These are phyloP conservation scores for Didymella pinodella DNA, from an alignment of 2,329 filamentous ascomycete genomes.

Conservation along the genomic window DNA sequence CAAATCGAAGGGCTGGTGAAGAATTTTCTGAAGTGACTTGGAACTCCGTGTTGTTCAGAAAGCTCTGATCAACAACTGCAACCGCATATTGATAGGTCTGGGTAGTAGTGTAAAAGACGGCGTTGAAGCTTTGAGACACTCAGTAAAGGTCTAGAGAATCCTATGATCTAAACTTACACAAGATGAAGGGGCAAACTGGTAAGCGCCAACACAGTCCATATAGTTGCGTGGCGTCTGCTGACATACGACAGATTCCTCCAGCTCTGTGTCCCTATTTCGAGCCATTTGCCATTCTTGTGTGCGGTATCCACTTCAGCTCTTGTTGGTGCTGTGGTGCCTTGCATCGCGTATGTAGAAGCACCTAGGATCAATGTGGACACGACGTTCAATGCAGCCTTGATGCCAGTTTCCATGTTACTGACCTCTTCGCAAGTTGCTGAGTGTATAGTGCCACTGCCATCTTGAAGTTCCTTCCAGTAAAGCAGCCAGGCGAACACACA, in stretches of 20 bases:
- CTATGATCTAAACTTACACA: conserved; percentile 16
- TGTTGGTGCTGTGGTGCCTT: conserved; percentile 32
- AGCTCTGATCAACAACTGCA: conserved; percentile 21
- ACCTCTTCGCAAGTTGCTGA: conserved; percentile 31
- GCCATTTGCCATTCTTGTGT: conserved; percentile 36
- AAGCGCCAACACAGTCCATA: conserved; percentile 23
- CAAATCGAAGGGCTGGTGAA: conserved; percentile 18
- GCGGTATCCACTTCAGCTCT: conserved; percentile 31
- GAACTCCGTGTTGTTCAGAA: conserved; percentile 16
- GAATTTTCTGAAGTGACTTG: conserved; percentile 20
- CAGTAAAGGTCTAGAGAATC: neutral
- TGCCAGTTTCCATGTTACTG: conserved; percentile 16
- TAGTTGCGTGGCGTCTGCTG: conserved; percentile 18
- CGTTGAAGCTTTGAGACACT: conserved; percentile 20
- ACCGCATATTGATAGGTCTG: conserved; percentile 31
- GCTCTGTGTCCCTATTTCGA: conserved; percentile 30
- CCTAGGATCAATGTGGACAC: conserved; percentile 45
- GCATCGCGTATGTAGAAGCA: conserved; percentile 34
- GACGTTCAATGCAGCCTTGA: conserved; percentile 59
- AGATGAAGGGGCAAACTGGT: conserved; percentile 30
- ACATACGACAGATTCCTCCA: conserved; percentile 25
- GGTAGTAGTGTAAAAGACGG: conserved; percentile 28
- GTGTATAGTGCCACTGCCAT: conserved; percentile 19
- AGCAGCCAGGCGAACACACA: conserved; percentile 25
- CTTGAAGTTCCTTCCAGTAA: neutral